phyloP scores from a whole-genome alignment of 352 stramenopile species.

The Pythium sp. region DNA sequence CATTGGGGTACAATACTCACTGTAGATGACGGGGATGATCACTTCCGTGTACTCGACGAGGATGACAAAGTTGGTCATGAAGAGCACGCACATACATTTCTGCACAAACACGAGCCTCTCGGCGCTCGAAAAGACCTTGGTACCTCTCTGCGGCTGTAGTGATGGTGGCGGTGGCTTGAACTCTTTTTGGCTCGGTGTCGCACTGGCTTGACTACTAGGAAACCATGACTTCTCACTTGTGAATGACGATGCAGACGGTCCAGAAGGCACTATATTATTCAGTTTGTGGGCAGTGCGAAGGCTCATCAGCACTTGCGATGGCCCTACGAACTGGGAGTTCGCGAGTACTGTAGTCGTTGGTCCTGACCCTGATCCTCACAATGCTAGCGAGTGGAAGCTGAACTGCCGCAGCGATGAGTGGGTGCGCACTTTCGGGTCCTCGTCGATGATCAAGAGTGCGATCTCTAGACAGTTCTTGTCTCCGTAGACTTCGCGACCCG shows the following conservation, averaged over 20 bases:
- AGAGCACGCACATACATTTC: not conserved
- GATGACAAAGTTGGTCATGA: conserved; percentile 5
- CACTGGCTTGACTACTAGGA: too few species aligned
- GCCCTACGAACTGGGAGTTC: not conserved
- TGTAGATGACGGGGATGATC: conserved; percentile 14
- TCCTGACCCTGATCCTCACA: not conserved
- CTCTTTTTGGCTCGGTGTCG: too few species aligned
- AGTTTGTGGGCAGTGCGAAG: not conserved
- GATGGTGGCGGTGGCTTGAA: too few species aligned
- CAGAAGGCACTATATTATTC: not conserved
- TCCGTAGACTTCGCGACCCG: not conserved
- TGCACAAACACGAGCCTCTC: conserved; percentile 6
- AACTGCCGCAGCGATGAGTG: conserved; percentile 5
- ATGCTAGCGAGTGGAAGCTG: not conserved
- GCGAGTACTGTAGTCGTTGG: not conserved
- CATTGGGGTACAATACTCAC: not conserved
- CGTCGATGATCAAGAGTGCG: conserved; percentile 11
- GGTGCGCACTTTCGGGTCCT: not conserved
- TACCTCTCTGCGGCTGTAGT: not conserved
- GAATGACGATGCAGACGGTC: not conserved
- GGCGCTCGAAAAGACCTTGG: not conserved
- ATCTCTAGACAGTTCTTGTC: conserved; percentile 8
- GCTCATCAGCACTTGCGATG: not conserved
- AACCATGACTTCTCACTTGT: not conserved
- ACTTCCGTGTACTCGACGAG: conserved; percentile 14